Evolutionary conservation across 108 stramenopile genomes (phyloP), one percentile per base, ranked within the genome.

Genomic region (Pelagomonas calceolata): DNA sequence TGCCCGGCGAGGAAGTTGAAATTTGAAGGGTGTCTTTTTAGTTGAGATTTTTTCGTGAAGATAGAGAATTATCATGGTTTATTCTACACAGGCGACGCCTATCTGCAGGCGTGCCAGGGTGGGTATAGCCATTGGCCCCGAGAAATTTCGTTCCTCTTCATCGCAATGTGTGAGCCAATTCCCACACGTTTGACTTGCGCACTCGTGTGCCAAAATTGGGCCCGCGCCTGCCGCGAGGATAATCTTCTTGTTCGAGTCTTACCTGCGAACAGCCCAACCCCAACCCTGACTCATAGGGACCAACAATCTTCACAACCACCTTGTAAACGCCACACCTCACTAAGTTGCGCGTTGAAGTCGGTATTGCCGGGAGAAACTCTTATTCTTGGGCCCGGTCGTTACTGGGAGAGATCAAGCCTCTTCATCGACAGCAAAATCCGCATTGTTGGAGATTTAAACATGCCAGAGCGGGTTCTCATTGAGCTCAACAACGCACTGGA

Each of bases 351-450:
- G 37, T 39, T 90, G 21, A n/a, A 46, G 35, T 72, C 64, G 63
- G 82, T 86, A 34, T 70, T 86, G 30, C 88, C 90, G 45, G 92
- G 92, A 43, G 92, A 93, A 67, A 88, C 86, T 31, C 88, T 92
- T 34, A 88, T 90, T 71, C 83, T 90, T 31, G 85, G 85, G 43
- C 89, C 89, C 76, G 92, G 92, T 34, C 90, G 91, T 72, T 91
- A 93, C 68, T 93, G 88, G 83, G 77, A 88, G 18, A 88, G 89
- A 16, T 76, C 85, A 36, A 86, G 82, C 15, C 75, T 91, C 14
- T 34, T 77, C 4, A 60, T 93, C 30, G 69, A 86, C 39, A 70
- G 79, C 18, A 88, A 88, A 33, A 30, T 93, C 51, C 80, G 80
- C 66, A 71, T 93, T 66, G 75, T 91, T 16, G 92, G 92, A 4